Evolutionary conservation across 192 early-diverging fungal species (phyloP), one percentile per base, ranked within the genome.

Genomic region (Oehlia diaphana): DNA sequence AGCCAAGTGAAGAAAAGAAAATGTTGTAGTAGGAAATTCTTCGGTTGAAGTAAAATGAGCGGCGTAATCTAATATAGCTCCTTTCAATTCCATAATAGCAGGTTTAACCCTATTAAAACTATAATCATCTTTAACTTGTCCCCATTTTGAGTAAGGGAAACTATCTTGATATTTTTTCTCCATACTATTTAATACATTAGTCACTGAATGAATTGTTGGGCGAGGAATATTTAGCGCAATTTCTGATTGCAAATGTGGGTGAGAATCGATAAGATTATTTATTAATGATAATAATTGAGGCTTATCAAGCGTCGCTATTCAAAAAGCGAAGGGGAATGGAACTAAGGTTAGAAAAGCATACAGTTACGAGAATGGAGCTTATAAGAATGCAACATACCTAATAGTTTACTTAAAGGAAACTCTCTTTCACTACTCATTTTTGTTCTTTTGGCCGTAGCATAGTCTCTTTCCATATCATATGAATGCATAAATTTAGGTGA

Each of bases 101-200:
- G 92, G 90, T 78, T 90, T 88, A 63, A 97, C 95, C 74, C 97
- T 88, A 82, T 94, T 92, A 85, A 91, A 97, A 8, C 95, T 90
- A 84, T 99, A 99, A 83, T 95, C 94, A 83, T 97, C 96, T 35
- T 87, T 85, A 1, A 83, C 79, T 26, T 90, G 89, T 19, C 96
- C 96, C 63, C 88, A 88, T 79, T 93, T 91, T 74, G 89, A 93
- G 87, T 97, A 99, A 0, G 96, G 96, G 83, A 96, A 97, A 4
- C 92, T 88, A 4, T 91, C 92, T 71, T 88, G 83, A 67, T 98
- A 83, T 42, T 88, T 87, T 79, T 92, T 91, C 78, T 96, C 91
- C 23, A 94, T 86, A 9, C 87, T 86, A 74, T 80, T 82, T 23
- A 99, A 88, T 37, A 92, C 87, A 49, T 83, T 81, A 63, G 88